Conservation (phyloP, 768 basidiomycete species). For the Russula griseocarnosa region DNA sequence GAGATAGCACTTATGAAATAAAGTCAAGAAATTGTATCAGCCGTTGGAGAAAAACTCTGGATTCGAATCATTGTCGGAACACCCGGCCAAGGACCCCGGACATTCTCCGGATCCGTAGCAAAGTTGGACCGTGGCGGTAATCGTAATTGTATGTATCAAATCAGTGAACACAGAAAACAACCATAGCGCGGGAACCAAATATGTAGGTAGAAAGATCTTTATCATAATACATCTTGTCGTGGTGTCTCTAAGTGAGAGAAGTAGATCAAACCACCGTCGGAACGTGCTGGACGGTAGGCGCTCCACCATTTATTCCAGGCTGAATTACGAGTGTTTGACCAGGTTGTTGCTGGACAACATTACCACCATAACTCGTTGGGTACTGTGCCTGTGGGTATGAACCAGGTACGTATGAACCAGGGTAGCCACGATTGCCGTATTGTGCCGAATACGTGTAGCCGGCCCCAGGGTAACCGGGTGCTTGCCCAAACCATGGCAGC, state of each 20-base stretch:
- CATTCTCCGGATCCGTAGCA: slow-evolving; percentile 6
- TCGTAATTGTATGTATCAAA: background rate
- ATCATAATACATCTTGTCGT: background rate
- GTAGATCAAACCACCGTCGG: background rate
- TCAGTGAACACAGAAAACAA: background rate
- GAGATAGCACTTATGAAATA: background rate
- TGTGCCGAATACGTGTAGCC: slow-evolving; percentile 18
- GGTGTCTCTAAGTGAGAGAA: background rate
- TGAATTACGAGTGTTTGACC: slow-evolving; percentile 23
- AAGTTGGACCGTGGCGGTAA: background rate
- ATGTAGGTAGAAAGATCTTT: background rate
- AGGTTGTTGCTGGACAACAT: slow-evolving; percentile 21
- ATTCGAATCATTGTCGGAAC: background rate
- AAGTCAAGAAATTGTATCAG: background rate
- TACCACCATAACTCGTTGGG: slow-evolving; percentile 9
- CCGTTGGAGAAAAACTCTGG: background rate
- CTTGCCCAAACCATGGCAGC: slow-evolving; percentile 29
- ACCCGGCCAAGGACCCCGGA: slow-evolving; percentile 19
- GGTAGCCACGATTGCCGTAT: slow-evolving; percentile 11
- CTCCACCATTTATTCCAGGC: slow-evolving; percentile 20
- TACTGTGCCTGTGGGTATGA: background rate
- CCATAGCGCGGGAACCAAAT: background rate
- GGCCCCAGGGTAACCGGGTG: slow-evolving; percentile 25
- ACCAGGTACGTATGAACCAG: background rate
- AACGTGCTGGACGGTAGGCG: slow-evolving; percentile 13